A percentile compares a stretch with the other conserved stretches of the same genome.
These are phyloP conservation scores for Bonia amplexicaulis DNA, from an alignment of 176 grass and related monocot species.

Conservation along the genomic window DNA sequence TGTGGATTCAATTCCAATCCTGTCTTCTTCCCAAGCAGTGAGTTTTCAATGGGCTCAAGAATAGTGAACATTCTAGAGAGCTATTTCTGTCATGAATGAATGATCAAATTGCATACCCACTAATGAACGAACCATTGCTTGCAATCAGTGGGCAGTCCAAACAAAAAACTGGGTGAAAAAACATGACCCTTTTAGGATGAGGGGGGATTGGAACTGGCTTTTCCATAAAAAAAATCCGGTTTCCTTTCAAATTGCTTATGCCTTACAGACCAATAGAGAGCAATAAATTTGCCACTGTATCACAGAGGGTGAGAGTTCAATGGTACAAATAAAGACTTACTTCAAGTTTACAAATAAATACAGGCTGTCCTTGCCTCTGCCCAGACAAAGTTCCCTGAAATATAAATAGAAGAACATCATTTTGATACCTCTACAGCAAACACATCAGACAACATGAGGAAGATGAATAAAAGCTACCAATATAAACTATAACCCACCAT, in stretches of 20 bases:
- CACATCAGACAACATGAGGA: constrained; percentile 5
- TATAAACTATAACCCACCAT: neutral
- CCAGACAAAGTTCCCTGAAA: constrained; percentile 94
- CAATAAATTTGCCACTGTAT: neutral
- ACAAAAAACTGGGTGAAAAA: neutral
- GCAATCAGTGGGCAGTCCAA: neutral
- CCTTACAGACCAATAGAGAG: neutral
- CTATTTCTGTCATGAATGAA: neutral
- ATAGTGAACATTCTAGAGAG: neutral
- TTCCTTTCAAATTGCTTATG: neutral
- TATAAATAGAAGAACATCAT: constrained; percentile 24
- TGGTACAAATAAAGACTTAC: constrained; percentile 55
- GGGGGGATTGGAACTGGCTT: neutral
- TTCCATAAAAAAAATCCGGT: neutral
- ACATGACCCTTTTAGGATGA: neutral
- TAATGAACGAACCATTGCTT: neutral
- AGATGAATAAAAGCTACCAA: constrained; percentile 1
- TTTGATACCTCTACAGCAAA: neutral
- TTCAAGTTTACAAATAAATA: constrained; percentile 99
- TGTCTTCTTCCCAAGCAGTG: neutral
- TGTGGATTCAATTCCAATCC: neutral
- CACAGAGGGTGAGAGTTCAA: neutral
- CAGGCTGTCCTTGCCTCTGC: constrained; percentile 88
- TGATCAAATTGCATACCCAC: neutral
- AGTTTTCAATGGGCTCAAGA: neutral